phyloP scores from a whole-genome alignment of 208 protist species.

The Wallacemonas sp. region DNA sequence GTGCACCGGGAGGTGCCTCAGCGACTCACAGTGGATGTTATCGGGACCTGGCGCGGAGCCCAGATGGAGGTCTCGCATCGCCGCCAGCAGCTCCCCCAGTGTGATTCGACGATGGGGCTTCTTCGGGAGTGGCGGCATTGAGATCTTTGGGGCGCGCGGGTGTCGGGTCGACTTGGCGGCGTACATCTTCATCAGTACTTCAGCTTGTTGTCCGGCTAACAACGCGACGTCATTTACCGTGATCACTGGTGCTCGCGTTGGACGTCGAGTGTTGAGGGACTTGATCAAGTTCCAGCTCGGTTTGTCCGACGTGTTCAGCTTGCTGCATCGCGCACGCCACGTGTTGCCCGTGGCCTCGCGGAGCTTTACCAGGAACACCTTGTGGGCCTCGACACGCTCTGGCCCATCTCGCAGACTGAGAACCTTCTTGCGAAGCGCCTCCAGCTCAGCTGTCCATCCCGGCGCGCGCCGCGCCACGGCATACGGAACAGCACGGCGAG shows the following conservation, averaged over 20 bases:
- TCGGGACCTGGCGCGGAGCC: slow-evolving; percentile 20
- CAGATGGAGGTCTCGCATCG: slow-evolving; percentile 6
- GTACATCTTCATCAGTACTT: slow-evolving; percentile 14
- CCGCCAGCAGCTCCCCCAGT: slow-evolving; percentile 16
- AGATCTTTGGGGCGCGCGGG: neutral
- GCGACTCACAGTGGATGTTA: slow-evolving; percentile 13
- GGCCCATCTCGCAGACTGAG: neutral
- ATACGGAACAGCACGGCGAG: neutral
- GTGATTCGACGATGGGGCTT: too few relatives aligned
- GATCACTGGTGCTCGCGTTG: neutral
- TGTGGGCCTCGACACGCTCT: neutral
- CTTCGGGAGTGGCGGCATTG: neutral
- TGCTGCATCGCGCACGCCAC: too few relatives aligned
- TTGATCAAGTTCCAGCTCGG: slow-evolving; percentile 18
- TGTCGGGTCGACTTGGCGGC: slow-evolving; percentile 14
- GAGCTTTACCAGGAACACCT: neutral
- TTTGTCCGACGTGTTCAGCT: neutral
- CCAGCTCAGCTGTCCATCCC: slow-evolving; percentile 22
- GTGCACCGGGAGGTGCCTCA: slow-evolving; percentile 8
- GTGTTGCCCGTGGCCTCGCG: neutral
- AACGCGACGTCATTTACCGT: slow-evolving; percentile 9
- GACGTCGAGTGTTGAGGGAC: slow-evolving; percentile 15
- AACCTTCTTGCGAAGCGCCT: neutral
- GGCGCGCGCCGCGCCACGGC: neutral
- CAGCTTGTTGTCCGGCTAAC: slow-evolving; percentile 4